These are phyloP conservation scores for Cyberlindnera suaveolens DNA, from an alignment of 805 yeast species.

Conservation along the genomic window DNA sequence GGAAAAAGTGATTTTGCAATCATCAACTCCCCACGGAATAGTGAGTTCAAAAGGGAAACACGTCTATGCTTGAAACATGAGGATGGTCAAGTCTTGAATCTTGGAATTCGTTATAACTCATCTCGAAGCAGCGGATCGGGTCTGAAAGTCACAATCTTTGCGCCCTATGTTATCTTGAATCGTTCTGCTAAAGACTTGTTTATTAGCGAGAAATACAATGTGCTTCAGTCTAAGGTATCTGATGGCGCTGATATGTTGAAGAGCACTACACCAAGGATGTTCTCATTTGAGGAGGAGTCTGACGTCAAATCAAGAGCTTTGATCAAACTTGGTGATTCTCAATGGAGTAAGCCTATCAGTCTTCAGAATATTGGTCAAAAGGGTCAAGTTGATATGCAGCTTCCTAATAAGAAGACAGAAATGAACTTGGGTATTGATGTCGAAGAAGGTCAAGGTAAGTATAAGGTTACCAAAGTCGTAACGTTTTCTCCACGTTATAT, in stretches of 20 bases:
- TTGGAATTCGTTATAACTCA: conserved; percentile 58
- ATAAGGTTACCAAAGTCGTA: conserved; percentile 68
- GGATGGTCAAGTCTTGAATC: conserved; percentile 61
- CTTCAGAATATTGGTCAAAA: conserved; percentile 88
- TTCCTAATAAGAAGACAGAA: conserved; percentile 49
- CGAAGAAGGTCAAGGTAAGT: conserved; percentile 81
- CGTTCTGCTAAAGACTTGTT: conserved; percentile 64
- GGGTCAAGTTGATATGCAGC: conserved; percentile 46
- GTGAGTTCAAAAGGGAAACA: conserved; percentile 52
- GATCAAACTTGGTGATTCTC: conserved; percentile 60
- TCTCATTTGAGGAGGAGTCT: conserved; percentile 64
- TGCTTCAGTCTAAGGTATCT: conserved; percentile 39
- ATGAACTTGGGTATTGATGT: conserved; percentile 70
- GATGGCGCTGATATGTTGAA: conserved; percentile 25
- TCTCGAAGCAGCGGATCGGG: conserved; percentile 49
- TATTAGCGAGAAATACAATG: conserved; percentile 48
- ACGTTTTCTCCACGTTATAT: conserved; percentile 80
- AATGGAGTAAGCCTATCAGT: conserved; percentile 67
- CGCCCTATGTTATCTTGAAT: conserved; percentile 83
- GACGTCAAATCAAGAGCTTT: conserved; percentile 62
- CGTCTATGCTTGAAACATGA: conserved; percentile 45
- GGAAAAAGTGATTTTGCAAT: conserved; percentile 68
- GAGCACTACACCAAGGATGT: conserved; percentile 60
- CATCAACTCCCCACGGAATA: conserved; percentile 46
- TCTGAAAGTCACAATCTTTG: conserved; percentile 58